Conservation (phyloP, 108 stramenopile species). For the Cylindrotheca fusiformis region DNA sequence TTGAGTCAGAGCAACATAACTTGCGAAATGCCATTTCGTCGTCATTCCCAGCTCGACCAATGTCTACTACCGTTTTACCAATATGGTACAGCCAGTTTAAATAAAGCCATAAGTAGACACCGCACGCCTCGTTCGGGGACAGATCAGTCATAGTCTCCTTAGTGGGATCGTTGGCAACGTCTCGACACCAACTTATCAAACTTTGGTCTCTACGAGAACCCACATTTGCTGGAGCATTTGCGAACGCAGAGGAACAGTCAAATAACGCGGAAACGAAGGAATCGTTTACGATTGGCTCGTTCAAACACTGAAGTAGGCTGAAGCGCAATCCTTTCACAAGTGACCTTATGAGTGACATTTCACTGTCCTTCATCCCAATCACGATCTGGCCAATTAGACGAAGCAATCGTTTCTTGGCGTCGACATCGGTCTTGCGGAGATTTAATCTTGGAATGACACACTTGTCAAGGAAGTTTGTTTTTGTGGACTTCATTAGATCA, state of each 20-base stretch:
- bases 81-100: background rate
- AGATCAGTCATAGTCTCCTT: background rate
- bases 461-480: background rate
- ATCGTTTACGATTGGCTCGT: background rate
- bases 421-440: background rate
- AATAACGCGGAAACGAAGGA: background rate
- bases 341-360: background rate
- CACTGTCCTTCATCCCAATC: background rate
- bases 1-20: background rate
- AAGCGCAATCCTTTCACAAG: background rate
- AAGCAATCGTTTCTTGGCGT: conserved; percentile 1
- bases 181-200: background rate
- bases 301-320: background rate
- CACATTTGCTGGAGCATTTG: background rate
- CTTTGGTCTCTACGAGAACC: background rate
- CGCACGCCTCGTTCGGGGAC: background rate
- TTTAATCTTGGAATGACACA: background rate
- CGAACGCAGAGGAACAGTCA: background rate
- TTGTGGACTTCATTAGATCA: background rate
- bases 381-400: background rate
- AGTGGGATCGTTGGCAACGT: background rate
- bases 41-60: background rate
- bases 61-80: background rate
- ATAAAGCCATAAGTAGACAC: background rate
- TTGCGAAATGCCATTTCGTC: background rate